Conservation (phyloP, 2,329 filamentous ascomycete genomes). For the Albophoma yamanashiensis region DNA sequence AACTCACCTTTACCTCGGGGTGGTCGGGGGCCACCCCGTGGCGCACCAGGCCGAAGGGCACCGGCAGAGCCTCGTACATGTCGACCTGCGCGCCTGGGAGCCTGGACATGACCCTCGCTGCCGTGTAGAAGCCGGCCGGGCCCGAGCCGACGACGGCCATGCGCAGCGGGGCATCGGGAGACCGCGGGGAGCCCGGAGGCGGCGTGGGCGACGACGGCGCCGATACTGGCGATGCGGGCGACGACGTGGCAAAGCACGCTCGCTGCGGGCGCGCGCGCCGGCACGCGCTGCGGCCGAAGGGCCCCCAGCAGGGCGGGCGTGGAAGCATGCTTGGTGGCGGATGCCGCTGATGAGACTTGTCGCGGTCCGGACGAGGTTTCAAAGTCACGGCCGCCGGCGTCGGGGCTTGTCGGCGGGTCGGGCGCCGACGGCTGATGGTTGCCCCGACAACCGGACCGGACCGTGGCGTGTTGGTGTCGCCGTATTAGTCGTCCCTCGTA, state of each 20-base stretch:
- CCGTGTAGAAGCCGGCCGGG: constrained; percentile 91
- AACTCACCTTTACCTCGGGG: constrained; percentile 82
- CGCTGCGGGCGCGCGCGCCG: neutral
- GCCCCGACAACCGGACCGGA: neutral
- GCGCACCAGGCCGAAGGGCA: constrained; percentile 83
- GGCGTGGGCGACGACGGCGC: constrained; percentile 8
- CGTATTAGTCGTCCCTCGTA: too few species aligned
- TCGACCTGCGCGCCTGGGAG: constrained; percentile 65
- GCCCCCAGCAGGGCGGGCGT: neutral
- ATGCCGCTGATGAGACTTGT: neutral
- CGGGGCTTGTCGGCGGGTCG: neutral
- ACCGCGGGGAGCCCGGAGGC: neutral
- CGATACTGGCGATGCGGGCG: constrained; percentile 4
- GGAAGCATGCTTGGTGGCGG: neutral
- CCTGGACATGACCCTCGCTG: constrained; percentile 72
- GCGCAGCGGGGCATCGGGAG: constrained; percentile 46
- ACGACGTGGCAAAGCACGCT: neutral
- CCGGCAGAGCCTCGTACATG: constrained; percentile 93
- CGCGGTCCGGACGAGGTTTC: neutral
- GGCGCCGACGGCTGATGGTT: neutral
- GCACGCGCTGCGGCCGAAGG: neutral
- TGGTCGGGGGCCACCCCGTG: constrained; percentile 98
- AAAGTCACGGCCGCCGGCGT: neutral
- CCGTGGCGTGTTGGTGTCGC: neutral
- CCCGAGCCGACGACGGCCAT: constrained; percentile 88